These are phyloP conservation scores for Fagopyrum homotropicum DNA, from an alignment of 148 eudicot genomes.

Conservation along the genomic window DNA sequence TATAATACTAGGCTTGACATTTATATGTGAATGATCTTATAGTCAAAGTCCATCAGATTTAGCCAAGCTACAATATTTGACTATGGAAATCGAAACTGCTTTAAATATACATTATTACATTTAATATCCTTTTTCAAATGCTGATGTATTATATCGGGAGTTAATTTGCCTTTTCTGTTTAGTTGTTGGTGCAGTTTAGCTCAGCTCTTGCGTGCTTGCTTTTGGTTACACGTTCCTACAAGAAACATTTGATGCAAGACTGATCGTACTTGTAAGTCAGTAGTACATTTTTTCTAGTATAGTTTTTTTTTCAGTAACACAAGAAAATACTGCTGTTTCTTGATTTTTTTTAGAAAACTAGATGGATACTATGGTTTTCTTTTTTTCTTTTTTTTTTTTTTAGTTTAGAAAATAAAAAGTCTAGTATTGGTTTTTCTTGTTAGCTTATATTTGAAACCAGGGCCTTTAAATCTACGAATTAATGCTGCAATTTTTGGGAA, in stretches of 20 bases:
- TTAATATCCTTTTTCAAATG: too few relatives aligned
- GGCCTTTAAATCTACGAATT: background rate
- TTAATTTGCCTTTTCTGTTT: background rate
- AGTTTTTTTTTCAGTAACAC: background rate
- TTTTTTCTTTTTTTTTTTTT: background rate
- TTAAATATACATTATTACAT: too few relatives aligned
- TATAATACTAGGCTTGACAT: background rate
- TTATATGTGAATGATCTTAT: background rate
- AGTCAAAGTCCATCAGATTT: slow-evolving; percentile 3
- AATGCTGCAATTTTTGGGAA: slow-evolving; percentile 9
- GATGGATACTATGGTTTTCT: too few relatives aligned
- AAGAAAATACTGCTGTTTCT: background rate
- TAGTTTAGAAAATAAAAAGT: background rate
- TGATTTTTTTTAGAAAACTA: too few relatives aligned
- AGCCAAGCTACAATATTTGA: slow-evolving; percentile 9
- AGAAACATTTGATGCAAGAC: background rate
- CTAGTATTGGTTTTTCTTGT: background rate
- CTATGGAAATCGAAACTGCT: background rate
- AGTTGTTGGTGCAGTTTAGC: background rate
- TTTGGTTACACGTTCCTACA: background rate
- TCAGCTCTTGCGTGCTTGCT: slow-evolving; percentile 5
- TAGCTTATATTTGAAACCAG: too few relatives aligned
- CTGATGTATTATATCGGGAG: too few relatives aligned
- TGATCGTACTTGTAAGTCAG: too few relatives aligned
- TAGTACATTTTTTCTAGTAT: background rate